These are phyloP conservation scores for Fusarium drepaniforme DNA, from an alignment of 2,329 filamentous ascomycete genomes.

Conservation along the genomic window DNA sequence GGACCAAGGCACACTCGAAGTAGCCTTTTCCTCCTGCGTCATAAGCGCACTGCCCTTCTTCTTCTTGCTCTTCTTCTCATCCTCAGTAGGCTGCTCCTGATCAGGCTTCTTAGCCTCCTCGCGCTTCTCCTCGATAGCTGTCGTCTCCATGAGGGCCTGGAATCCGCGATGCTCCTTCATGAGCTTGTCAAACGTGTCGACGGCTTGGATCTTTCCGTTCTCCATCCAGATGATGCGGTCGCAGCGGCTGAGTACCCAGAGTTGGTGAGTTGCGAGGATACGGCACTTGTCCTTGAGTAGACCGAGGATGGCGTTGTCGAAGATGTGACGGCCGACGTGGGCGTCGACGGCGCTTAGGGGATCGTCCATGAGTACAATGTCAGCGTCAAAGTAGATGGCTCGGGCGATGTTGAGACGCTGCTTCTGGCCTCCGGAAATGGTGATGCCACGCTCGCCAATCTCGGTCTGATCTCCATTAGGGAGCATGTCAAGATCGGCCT, in stretches of 20 bases:
- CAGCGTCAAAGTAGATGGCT: constrained; percentile 77
- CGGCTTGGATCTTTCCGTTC: constrained; percentile 82
- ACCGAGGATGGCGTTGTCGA: constrained; percentile 93
- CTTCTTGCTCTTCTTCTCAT: constrained; percentile 64
- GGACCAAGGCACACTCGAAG: constrained; percentile 81
- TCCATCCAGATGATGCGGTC: constrained; percentile 97
- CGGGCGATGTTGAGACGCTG: constrained; percentile 95
- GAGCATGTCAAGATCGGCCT: constrained; percentile 92
- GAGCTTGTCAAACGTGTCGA: constrained; percentile 91
- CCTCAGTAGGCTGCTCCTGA: constrained; percentile 51
- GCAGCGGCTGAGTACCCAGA: constrained; percentile 91
- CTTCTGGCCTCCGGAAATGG: constrained; percentile 94
- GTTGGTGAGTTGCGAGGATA: constrained; percentile 92
- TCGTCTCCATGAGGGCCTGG: constrained; percentile 86
- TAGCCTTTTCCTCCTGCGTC: constrained; percentile 78
- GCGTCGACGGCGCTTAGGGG: constrained; percentile 77
- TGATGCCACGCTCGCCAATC: constrained; percentile 96
- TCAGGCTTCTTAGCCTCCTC: constrained; percentile 63
- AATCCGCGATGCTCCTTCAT: constrained; percentile 85
- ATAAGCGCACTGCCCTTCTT: constrained; percentile 75
- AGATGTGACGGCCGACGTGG: constrained; percentile 80
- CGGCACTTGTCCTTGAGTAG: constrained; percentile 90
- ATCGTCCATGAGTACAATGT: constrained; percentile 78
- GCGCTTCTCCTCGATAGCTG: constrained; percentile 76
- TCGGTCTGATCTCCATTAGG: constrained; percentile 90